phyloP scores from a whole-genome alignment of 2,329 filamentous ascomycete genomes.

The Colletotrichum sp. region DNA sequence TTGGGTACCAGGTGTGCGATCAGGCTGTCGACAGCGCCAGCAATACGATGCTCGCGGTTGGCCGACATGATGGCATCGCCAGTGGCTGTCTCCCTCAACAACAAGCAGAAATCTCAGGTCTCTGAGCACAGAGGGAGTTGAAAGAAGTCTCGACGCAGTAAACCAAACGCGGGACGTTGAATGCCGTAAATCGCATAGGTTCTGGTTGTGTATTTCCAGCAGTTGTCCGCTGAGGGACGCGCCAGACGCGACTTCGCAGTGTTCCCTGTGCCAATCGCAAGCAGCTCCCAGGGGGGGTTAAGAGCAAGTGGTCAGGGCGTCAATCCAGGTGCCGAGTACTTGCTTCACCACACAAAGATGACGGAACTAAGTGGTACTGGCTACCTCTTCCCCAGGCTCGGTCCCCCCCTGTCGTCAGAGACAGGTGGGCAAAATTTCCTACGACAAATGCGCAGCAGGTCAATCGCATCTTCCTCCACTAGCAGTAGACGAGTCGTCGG shows the following conservation, averaged over 20 bases:
- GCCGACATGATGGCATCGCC: conserved; percentile 23
- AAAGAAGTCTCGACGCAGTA: background rate
- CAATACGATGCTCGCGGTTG: conserved; percentile 66
- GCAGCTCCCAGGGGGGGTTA: background rate
- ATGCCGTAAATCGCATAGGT: background rate
- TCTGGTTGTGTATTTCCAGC: conserved; percentile 1
- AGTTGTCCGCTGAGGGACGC: conserved; percentile 8
- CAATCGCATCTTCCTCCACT: conserved; percentile 20
- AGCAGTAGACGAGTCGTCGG: conserved; percentile 12
- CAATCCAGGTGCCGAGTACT: background rate
- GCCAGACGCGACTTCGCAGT: conserved; percentile 20
- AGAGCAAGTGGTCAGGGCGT: conserved; percentile 3
- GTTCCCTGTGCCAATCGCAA: conserved; percentile 2
- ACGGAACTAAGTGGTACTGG: conserved; percentile 20
- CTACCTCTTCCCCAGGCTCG: conserved; percentile 27
- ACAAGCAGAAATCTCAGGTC: background rate
- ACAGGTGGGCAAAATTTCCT: conserved; percentile 39
- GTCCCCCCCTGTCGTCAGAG: conserved; percentile 24
- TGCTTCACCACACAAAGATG: background rate
- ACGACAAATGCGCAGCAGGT: conserved; percentile 25
- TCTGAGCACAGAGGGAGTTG: background rate
- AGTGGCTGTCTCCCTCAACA: background rate
- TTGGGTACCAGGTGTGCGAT: conserved; percentile 76
- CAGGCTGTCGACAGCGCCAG: conserved; percentile 79
- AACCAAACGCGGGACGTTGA: background rate